Evolutionary conservation across 2,329 filamentous ascomycete genomes (phyloP).

Genomic region (Talaromyces sp.): DNA sequence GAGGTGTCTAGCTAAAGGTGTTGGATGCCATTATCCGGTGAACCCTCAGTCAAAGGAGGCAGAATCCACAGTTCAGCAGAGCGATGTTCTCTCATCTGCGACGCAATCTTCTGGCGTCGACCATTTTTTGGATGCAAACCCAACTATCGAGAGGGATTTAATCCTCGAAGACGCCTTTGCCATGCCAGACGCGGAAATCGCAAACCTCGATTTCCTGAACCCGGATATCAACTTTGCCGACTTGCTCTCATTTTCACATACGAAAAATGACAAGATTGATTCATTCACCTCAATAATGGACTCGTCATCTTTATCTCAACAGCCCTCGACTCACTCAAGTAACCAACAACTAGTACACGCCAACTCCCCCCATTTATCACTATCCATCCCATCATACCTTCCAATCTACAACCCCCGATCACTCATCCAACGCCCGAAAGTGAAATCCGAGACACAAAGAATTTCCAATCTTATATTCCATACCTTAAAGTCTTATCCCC

Average conservation of each 20-base stretch:
- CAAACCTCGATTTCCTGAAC: neutral
- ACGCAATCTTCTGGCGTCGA: neutral
- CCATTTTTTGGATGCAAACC: neutral
- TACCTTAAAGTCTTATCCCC: constrained; percentile 40
- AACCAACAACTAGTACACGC: neutral
- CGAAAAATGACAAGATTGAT: neutral
- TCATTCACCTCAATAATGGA: neutral
- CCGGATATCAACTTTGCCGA: constrained; percentile 4
- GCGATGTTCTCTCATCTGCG: neutral
- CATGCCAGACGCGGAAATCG: neutral
- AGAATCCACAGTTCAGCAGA: neutral
- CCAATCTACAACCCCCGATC: constrained; percentile 1
- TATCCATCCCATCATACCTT: neutral
- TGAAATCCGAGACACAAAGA: constrained; percentile 25
- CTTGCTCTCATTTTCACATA: neutral
- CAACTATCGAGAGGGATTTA: neutral
- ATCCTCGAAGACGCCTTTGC: neutral
- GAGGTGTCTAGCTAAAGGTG: constrained; percentile 32
- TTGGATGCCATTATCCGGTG: constrained; percentile 35
- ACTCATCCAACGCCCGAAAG: constrained; percentile 20
- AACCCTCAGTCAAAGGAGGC: constrained; percentile 14
- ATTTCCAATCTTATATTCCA: constrained; percentile 36
- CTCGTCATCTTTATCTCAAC: neutral
- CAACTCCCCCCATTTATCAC: neutral
- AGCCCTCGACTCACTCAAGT: neutral